Conservation (phyloP, 2,329 filamentous ascomycete species). For the Cercospora sesami region DNA sequence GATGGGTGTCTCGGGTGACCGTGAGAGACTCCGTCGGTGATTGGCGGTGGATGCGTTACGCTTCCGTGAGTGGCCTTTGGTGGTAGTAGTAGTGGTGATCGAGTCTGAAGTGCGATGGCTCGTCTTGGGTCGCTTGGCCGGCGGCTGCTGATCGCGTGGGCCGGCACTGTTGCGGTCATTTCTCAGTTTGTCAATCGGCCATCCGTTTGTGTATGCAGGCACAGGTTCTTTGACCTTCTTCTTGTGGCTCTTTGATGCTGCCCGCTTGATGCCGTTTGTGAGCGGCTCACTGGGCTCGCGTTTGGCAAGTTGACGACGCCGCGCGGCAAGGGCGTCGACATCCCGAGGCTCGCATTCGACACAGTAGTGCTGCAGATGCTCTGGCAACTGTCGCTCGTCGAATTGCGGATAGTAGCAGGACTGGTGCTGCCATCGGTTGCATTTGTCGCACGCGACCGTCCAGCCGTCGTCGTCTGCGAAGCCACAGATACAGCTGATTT, state of each 20-base stretch:
- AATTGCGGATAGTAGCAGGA: slow-evolving; percentile 87
- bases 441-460: slow-evolving; percentile 93
- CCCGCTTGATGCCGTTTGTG: slow-evolving; percentile 62
- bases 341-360: slow-evolving; percentile 79
- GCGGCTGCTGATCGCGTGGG: slow-evolving; percentile 56
- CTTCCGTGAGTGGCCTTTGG: slow-evolving; percentile 61
- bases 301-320: slow-evolving; percentile 45
- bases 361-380: slow-evolving; percentile 71
- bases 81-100: slow-evolving; percentile 66
- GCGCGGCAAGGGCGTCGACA: slow-evolving; percentile 72
- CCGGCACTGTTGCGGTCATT: slow-evolving; percentile 55
- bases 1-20: slow-evolving; percentile 56
- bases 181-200: slow-evolving; percentile 59
- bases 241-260: slow-evolving; percentile 77
- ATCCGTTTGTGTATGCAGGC: slow-evolving; percentile 65
- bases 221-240: slow-evolving; percentile 75
- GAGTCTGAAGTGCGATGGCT: slow-evolving; percentile 78
- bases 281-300: slow-evolving; percentile 59
- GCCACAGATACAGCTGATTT: slow-evolving; percentile 96
- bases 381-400: slow-evolving; percentile 62
- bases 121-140: slow-evolving; percentile 77
- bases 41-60: slow-evolving; percentile 58
- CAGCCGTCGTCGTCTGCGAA: slow-evolving; percentile 94
- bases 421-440: slow-evolving; percentile 98
- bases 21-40: slow-evolving; percentile 73